Evolutionary conservation across 129 eudicot genomes (phyloP), one percentile per base, ranked within the genome.

Genomic region (Artemisia tridentata): DNA sequence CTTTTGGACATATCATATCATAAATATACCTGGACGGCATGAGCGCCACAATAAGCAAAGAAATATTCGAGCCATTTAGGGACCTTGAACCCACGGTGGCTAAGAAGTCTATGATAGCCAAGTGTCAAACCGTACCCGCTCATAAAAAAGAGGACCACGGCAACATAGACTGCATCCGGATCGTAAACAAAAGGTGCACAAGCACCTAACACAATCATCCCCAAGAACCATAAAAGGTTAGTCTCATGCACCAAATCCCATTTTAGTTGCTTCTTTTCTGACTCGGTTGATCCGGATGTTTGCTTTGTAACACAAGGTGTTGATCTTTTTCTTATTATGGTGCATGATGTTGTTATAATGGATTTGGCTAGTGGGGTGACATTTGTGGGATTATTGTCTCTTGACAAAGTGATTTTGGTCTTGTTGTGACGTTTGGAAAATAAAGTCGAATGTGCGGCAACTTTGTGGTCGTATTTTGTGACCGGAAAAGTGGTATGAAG

Each of bases 41-140:
- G 74, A 27, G 10, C 63, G 17, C 74, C 74, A 54, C 63, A 53
- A 20, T 69, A 69, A 16, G 60, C 74, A 13, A 53, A 69, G 15
- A 69, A 31, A 54, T 69, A 69, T 49, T 69, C 74, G 38, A 69
- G 74, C 74, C 63, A 69, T 17, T 47, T 54, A 0, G 74, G 74
- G 1, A 69, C 23, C 11, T 69, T 54, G 64, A 69, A 69, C 11
- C 74, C 41, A 0, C 64, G 74, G 13, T 70, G 74, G 12, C 60
- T 19, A 16, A 68, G 73, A 27, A 50, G 43, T 68, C 73, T 23
- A 31, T 68, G 73, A 52, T 68, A 68, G 11, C 61, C 57, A 13
- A 14, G 18, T 15, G 56, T 51, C 6, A 51, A 13, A 3, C 56
- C 18, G 19, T 13, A 51, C 16, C 56, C 56, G 2, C 56, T 51